Percentiles rank a stretch among this genome's conserved stretches.
Conservation (phyloP, 306 rosid species). For the Rosa rugosa region DNA sequence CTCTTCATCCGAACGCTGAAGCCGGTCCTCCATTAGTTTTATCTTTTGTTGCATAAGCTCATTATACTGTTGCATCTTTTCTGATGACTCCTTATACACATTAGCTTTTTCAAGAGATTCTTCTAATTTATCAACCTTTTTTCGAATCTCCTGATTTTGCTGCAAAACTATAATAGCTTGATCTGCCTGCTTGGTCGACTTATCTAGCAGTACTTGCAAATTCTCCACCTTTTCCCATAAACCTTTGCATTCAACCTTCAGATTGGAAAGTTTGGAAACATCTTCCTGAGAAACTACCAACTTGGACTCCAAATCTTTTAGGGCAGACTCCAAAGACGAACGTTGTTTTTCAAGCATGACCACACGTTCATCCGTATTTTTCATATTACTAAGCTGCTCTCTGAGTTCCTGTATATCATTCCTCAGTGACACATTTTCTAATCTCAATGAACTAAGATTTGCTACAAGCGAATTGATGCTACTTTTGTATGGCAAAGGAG, state of each 20-base stretch:
- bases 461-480: constrained; percentile 36
- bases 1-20: constrained; percentile 84
- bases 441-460: constrained; percentile 66
- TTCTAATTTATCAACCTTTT: constrained; percentile 76
- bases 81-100: constrained; percentile 65
- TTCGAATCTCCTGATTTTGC: constrained; percentile 82
- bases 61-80: constrained; percentile 62
- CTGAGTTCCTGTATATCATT: constrained; percentile 54
- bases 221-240: constrained; percentile 62
- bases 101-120: constrained; percentile 72
- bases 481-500: constrained; percentile 25
- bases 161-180: constrained; percentile 65
- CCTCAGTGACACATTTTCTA: constrained; percentile 64
- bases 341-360: constrained; percentile 72
- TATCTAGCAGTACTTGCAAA: constrained; percentile 67
- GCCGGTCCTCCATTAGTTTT: constrained; percentile 67
- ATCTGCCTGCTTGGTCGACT: constrained; percentile 72
- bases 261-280: constrained; percentile 54
- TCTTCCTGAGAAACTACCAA: constrained; percentile 64
- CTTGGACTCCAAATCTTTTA: constrained; percentile 73
- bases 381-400: constrained; percentile 52
- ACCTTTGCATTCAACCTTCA: constrained; percentile 62
- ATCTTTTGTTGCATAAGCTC: constrained; percentile 78
- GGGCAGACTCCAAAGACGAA: constrained; percentile 55
- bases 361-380: constrained; percentile 55